Evolutionary conservation across 441 rosid species (phyloP).

Genomic region (Metrosideros polymorpha): DNA sequence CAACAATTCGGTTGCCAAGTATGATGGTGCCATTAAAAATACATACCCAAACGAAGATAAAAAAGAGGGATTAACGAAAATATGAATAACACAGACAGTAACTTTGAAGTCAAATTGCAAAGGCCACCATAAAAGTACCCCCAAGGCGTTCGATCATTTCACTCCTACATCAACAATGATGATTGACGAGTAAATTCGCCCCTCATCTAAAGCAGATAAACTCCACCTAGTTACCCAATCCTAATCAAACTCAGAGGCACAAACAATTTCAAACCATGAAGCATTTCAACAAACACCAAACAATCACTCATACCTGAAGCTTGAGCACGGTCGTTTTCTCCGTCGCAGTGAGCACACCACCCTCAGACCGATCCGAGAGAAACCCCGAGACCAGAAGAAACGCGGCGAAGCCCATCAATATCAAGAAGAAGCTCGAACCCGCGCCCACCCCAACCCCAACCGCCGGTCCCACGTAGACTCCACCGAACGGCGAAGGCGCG

Average conservation of each 20-base stretch:
- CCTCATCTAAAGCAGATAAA: not conserved
- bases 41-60: not conserved
- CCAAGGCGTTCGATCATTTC: not conserved
- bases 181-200: not conserved
- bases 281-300: not conserved
- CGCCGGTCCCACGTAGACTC: conserved; percentile 62
- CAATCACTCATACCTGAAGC: conserved; percentile 51
- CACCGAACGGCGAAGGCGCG: conserved; percentile 61
- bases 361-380: conserved; percentile 57
- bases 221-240: not conserved
- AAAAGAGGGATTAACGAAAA: not conserved
- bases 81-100: not conserved
- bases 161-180: not conserved
- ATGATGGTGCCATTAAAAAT: not conserved
- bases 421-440: conserved; percentile 61
- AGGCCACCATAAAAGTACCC: not conserved
- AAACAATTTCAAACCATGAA: not conserved
- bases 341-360: conserved; percentile 49
- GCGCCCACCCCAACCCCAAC: conserved; percentile 74
- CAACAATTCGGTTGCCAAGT: not conserved
- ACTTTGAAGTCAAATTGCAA: not conserved
- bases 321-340: conserved; percentile 75
- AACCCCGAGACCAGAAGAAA: conserved; percentile 78
- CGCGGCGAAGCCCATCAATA: conserved; percentile 69
- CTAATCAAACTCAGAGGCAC: not conserved